Evolutionary conservation across 2,329 filamentous ascomycete species (phyloP).

Genomic region (Arthroderma sp.): DNA sequence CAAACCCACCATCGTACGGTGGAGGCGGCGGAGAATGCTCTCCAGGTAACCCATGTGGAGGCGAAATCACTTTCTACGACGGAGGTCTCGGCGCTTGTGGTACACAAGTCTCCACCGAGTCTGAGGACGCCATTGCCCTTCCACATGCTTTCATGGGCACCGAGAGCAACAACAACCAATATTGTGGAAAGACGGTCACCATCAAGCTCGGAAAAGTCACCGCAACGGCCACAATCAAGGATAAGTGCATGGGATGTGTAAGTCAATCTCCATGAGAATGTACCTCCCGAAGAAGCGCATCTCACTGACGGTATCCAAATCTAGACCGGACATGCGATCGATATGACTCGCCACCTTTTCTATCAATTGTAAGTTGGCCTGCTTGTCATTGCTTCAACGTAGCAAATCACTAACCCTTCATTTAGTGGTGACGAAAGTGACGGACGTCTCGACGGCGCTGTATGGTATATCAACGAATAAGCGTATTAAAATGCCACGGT

Average conservation of each 20-base stretch:
- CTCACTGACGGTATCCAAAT: constrained; percentile 41
- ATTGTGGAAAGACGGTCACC: constrained; percentile 56
- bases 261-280: constrained; percentile 22
- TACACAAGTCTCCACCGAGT: constrained; percentile 42
- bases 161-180: constrained; percentile 52
- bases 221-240: constrained; percentile 47
- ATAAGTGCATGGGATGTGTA: constrained; percentile 63
- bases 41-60: constrained; percentile 26
- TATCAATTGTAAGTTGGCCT: constrained; percentile 13
- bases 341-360: constrained; percentile 25
- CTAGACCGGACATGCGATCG: constrained; percentile 15
- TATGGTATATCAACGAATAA: constrained; percentile 26
- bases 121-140: constrained; percentile 55
- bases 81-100: constrained; percentile 60
- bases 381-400: no score
- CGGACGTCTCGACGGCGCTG: constrained; percentile 30
- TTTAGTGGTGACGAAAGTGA: constrained; percentile 19
- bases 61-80: constrained; percentile 63
- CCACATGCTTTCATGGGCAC: constrained; percentile 50
- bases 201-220: constrained; percentile 49
- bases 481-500: no score
- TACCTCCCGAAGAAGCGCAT: constrained; percentile 15
- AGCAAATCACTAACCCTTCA: background rate
- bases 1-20: constrained; percentile 8
- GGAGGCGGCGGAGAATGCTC: constrained; percentile 16